These are phyloP conservation scores for Phytophthora cryptogea DNA, from an alignment of 352 stramenopile genomes.

Conservation along the genomic window DNA sequence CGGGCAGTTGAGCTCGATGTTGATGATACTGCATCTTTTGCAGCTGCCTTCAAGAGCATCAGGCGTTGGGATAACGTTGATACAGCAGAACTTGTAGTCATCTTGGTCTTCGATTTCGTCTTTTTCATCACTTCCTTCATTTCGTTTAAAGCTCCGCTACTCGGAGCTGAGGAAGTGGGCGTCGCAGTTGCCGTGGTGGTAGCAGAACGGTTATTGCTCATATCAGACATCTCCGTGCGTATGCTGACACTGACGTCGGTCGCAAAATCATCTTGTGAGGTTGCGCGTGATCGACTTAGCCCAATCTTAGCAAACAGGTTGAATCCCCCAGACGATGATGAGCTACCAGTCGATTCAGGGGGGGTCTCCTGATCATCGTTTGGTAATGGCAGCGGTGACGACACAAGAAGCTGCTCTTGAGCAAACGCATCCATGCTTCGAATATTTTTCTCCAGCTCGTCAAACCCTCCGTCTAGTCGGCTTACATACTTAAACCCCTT, in stretches of 20 bases:
- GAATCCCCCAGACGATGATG: constrained; percentile 34
- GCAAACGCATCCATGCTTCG: constrained; percentile 60
- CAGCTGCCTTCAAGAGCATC: constrained; percentile 66
- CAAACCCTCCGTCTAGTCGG: constrained; percentile 80
- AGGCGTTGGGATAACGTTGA: constrained; percentile 64
- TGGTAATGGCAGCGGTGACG: constrained; percentile 22
- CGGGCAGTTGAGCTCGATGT: constrained; percentile 27
- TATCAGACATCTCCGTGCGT: constrained; percentile 7
- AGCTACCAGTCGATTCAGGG: constrained; percentile 16
- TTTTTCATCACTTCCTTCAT: constrained; percentile 16
- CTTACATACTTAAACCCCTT: constrained; percentile 89
- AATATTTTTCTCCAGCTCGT: constrained; percentile 77
- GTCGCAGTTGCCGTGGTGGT: background rate
- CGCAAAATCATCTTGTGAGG: constrained; percentile 42
- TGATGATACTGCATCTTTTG: constrained; percentile 64
- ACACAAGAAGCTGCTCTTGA: constrained; percentile 79
- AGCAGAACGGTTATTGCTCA: constrained; percentile 3
- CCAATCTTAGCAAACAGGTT: constrained; percentile 61
- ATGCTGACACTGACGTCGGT: constrained; percentile 10
- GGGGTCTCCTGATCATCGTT: constrained; percentile 7
- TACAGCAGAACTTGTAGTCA: constrained; percentile 43
- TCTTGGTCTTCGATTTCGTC: constrained; percentile 28
- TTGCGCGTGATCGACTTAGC: constrained; percentile 37
- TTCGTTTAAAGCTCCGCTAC: constrained; percentile 14
- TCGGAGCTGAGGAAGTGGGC: constrained; percentile 13